Evolutionary conservation across 1,284 basidiomycete genomes (phyloP), one percentile per base, ranked within the genome.

Genomic region (Sporisorium iseilematis-ciliati): DNA sequence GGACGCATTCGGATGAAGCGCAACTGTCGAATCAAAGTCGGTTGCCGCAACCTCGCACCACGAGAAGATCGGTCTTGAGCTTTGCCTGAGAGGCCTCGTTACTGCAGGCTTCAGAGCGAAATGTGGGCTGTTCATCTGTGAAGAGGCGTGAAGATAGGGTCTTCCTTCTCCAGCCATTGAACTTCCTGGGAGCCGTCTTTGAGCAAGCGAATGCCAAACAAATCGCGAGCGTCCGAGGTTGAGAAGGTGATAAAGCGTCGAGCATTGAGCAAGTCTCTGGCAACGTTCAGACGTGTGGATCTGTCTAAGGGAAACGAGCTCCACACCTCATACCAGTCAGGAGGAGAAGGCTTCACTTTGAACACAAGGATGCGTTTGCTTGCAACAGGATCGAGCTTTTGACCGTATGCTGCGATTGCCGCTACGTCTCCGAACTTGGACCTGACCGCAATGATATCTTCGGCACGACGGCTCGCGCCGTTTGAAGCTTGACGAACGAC

Each of bases 341-440:
- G 53, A 18, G 41, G 52, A 26, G 52, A 43, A 43, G 26, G 52
- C 16, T 26, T 43, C 26, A 20, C 12, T 10, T 54, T 42, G 25
- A 42, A 42, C 40, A 25, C 26, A 12, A 31, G 7, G 18, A 26
- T 3, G 12, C 26, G 29, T 23, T 31, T 31, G 16, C 14, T 14
- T n/a, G 33, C n/a, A 7, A 10, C 29, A 1, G 41, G 25, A 0
- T 51, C 25, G 0, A 53, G 42, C 29, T 26, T 49, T 10, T 38
- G 18, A 2, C 56, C 63, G 21, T 58, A 65, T 1, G 63, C 63
- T 7, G 38, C 45, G 14, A 53, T 25, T n/a, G 56, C 56, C 3
- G 63, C 63, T 4, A 51, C 42, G 3, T 58, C 38, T 10, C 63
- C 63, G 25, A 65, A 65, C 2, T 38, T 53, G 18, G 31, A 12